Conservation (phyloP, 1,284 basidiomycete genomes). For the Cutaneotrichosporon arboriforme region DNA sequence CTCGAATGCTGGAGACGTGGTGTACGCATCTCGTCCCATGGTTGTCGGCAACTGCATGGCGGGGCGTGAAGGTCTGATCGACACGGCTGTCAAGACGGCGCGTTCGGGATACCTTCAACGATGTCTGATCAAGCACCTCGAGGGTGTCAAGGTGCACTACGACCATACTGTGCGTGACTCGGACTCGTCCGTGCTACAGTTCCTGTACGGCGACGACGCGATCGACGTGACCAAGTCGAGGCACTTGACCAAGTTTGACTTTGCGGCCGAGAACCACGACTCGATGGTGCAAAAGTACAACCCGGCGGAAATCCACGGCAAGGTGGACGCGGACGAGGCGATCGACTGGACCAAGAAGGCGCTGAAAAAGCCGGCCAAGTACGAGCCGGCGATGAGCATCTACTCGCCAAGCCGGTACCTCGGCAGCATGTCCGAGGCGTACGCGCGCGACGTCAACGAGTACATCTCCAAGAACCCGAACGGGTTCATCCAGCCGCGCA, state of each 20-base stretch:
- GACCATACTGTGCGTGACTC: conserved; percentile 96
- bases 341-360: conserved; percentile 81
- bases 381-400: conserved; percentile 68
- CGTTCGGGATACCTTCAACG: conserved; percentile 98
- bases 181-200: conserved; percentile 90
- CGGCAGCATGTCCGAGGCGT: conserved; percentile 89
- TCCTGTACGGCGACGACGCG: conserved; percentile 96
- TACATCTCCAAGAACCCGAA: conserved; percentile 78
- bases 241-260: conserved; percentile 84
- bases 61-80: conserved; percentile 96
- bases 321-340: conserved; percentile 67
- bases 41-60: conserved; percentile 68
- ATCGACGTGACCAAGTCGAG: conserved; percentile 95
- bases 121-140: conserved; percentile 97
- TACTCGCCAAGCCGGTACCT: conserved; percentile 76
- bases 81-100: conserved; percentile 98
- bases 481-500: conserved; percentile 63
- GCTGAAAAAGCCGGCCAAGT: conserved; percentile 64
- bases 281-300: conserved; percentile 72
- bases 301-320: conserved; percentile 58
- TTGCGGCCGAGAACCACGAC: conserved; percentile 79
- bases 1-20: no score
- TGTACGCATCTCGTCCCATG: no score
- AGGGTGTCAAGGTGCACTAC: conserved; percentile 93
- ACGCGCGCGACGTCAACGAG: conserved; percentile 71